These are phyloP conservation scores for Oryza nivara DNA, from an alignment of 176 grass and related monocot species.

Conservation along the genomic window DNA sequence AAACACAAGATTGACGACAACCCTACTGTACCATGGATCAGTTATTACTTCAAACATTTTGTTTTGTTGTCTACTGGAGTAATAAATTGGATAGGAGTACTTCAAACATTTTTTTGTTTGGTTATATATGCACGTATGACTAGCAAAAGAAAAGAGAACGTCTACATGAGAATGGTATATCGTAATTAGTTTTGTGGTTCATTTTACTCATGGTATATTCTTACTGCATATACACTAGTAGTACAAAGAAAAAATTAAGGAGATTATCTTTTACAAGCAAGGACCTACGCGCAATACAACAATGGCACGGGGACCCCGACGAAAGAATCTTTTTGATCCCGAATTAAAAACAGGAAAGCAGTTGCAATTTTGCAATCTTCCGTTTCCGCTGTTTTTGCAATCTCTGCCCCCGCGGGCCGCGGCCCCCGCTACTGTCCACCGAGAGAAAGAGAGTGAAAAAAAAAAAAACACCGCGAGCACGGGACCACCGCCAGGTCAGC, in stretches of 20 bases:
- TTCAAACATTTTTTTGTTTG: no score
- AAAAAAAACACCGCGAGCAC: background rate
- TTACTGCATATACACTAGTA: no score
- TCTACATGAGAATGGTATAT: no score
- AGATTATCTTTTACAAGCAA: background rate
- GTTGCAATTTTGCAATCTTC: constrained; percentile 39
- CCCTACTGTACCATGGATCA: background rate
- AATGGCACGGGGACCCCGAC: background rate
- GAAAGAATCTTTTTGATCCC: constrained; percentile 15
- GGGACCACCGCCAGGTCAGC: constrained; percentile 51
- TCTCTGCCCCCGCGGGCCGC: background rate
- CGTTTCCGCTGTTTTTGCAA: background rate
- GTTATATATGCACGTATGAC: no score
- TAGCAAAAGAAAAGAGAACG: no score
- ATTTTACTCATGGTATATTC: no score
- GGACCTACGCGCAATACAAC: background rate
- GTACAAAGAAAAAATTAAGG: background rate
- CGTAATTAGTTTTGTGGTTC: no score
- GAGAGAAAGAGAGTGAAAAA: background rate
- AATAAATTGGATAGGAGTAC: no score
- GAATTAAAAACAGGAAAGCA: constrained; percentile 22
- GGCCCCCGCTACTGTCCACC: background rate
- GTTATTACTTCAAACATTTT: background rate
- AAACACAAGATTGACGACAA: background rate
- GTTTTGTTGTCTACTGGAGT: background rate